A percentile compares a stretch with the other conserved stretches of the same genome.
phyloP scores from a whole-genome alignment of 768 basidiomycete genomes.

The Phylloporus scabripes region DNA sequence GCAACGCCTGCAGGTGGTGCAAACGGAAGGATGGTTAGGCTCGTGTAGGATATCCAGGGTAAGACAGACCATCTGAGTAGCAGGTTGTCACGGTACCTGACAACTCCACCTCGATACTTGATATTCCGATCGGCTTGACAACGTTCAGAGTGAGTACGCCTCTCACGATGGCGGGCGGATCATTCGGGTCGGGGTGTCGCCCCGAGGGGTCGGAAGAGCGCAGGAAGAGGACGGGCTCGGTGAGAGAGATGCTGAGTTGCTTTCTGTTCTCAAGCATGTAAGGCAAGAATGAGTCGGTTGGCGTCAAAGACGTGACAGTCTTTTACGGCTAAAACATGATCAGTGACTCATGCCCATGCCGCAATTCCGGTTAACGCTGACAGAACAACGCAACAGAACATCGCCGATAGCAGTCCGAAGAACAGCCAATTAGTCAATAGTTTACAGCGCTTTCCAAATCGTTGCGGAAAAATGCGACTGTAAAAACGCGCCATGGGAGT shows the following conservation, averaged over 20 bases:
- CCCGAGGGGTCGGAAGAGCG: slow-evolving; percentile 46
- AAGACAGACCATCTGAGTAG: slow-evolving; percentile 78
- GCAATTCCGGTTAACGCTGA: neutral
- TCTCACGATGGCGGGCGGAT: slow-evolving; percentile 58
- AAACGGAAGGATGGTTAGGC: neutral
- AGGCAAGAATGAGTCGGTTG: neutral
- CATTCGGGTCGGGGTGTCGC: slow-evolving; percentile 32
- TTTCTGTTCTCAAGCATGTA: slow-evolving; percentile 33
- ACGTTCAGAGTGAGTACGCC: slow-evolving; percentile 61
- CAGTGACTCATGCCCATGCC: neutral
- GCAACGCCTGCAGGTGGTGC: slow-evolving; percentile 44
- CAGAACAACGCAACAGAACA: neutral
- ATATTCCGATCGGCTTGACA: slow-evolving; percentile 77
- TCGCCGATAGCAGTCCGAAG: neutral
- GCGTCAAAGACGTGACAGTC: neutral
- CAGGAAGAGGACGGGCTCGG: slow-evolving; percentile 73
- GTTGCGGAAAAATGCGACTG: too few species aligned
- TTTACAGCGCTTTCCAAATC: too few species aligned
- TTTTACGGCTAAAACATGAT: neutral
- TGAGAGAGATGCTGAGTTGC: slow-evolving; percentile 51
- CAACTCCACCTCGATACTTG: slow-evolving; percentile 78
- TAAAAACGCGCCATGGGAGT: too few species aligned
- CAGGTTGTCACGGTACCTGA: slow-evolving; percentile 61
- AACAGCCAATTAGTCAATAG: too few species aligned
- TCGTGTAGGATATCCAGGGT: slow-evolving; percentile 3